Conservation (phyloP, 257 asterid species). For the Nicotiana benthamiana region DNA sequence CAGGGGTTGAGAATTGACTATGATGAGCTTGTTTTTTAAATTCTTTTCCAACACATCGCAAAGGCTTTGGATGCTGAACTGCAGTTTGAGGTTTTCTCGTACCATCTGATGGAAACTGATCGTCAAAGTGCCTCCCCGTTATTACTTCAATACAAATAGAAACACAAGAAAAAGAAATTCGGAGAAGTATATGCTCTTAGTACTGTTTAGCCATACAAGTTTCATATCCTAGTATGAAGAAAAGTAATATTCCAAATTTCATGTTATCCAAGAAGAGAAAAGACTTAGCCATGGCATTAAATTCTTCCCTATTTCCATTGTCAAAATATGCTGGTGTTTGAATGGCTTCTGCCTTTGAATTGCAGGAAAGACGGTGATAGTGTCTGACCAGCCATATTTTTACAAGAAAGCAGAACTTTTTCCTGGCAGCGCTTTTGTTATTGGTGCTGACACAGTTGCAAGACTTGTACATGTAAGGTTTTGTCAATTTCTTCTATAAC, state of each 20-base stretch:
- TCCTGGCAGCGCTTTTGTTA: conserved; percentile 91
- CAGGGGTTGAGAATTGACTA: not conserved
- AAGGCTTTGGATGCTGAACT: not conserved
- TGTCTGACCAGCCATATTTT: conserved; percentile 92
- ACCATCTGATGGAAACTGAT: not conserved
- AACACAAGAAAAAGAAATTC: not conserved
- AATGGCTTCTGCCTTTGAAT: not conserved
- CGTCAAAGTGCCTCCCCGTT: not conserved
- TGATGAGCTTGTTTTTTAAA: not conserved
- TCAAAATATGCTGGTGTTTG: not conserved
- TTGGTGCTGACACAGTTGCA: conserved; percentile 84
- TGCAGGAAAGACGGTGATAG: conserved; percentile 80
- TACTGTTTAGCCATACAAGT: not conserved
- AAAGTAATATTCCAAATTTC: not conserved
- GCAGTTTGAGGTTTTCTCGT: not conserved
- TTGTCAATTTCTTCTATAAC: not conserved
- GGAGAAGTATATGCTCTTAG: not conserved
- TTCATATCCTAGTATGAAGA: not conserved
- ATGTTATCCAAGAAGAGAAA: not conserved
- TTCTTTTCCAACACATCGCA: not conserved
- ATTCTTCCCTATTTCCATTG: not conserved
- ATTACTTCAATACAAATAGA: not conserved
- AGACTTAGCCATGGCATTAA: not conserved
- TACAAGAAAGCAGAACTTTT: conserved; percentile 92
- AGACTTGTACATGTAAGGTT: conserved; percentile 78